Base-by-base conservation (phyloP, 202 grass and related monocot genomes). In the Brachypodium distachyon region DNA sequence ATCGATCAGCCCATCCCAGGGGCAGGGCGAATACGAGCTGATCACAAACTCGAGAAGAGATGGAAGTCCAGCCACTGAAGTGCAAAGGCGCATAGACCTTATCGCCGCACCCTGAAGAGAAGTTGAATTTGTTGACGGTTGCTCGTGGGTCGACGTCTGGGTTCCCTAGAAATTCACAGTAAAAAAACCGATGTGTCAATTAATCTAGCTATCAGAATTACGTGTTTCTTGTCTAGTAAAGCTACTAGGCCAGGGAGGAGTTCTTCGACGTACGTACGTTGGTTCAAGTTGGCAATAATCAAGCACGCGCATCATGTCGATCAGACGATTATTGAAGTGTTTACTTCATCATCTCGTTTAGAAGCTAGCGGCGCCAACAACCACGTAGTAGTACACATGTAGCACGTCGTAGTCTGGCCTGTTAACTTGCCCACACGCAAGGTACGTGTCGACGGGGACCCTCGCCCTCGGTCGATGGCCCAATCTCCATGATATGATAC, bases 401-500 rank as follows among this genome's bases (percentile, higher is more conserved):
- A 13, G 36, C 22, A 18, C 84, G 29, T 86, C 84, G 0, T 16
- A 1, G 9, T 72, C 74, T 75, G 48, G 61, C 23, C n/a, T n/a
- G n/a, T 5, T 47, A 53, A 23, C 19, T 42, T 19, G 7, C 57
- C 72, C 56, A 17, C 79, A 34, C 57, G 50, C 42, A 54, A 73
- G 73, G 73, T n/a, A n/a, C n/a, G n/a, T 82, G 85, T 72, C 49
- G 9, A 17, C 21, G 51, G 63, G 73, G 73, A 52, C 81, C 83
- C 51, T 46, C 28, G 14, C 2, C 32, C 9, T 28, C 6, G 23
- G 28, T 77, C 70, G 51, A 29, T 57, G 28, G 63, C 39, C 16
- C 23, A 21, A 19, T 33, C 34, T 53, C 67, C 33, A 22, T 67
- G 67, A 18, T 21, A 44, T 16, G 49, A 28, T 34, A 44, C 29